Base-by-base conservation (phyloP, 306 rosid genomes). In the Trifolium fragiferum region DNA sequence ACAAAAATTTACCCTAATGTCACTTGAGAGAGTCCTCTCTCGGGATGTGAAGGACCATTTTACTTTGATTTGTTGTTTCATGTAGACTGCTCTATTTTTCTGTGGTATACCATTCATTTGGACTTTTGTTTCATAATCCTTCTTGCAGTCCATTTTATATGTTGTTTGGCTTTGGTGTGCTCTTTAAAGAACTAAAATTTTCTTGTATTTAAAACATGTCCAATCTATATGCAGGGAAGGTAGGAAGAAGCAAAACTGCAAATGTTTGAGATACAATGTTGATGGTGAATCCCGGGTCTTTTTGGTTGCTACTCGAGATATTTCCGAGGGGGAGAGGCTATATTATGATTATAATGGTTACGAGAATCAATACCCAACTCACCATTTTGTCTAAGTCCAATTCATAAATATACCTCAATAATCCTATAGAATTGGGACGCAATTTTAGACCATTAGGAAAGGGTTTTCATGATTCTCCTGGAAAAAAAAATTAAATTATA, bases 291-390 rank as follows among this genome's bases (percentile, higher is more conserved):
- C 85, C 78, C 84, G 91, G 78, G 97, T 92, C 82, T 60, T 92
- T 72, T 84, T 89, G 89, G 89, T 92, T 76, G 96, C 97, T 64
- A 86, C 89, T 78, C 93, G 90, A 27, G 97, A 92, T 86, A 88
- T 92, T 84, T 73, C 82, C 21, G 75, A 84, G 77, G 96, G 97
- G 19, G 97, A 92, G 85, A 89, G 97, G 85, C 90, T 92, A 63
- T 92, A 92, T 77, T 92, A 92, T 71, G 93, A 92, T 79, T 92
- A 92, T 77, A 92, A 92, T 37, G 93, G 97, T 83, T 78, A 88
- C 77, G 97, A 88, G 89, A 83, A 89, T 75, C 87, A 83, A 81
- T 92, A 92, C 75, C 96, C 87, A n/a, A 84, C 87, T 67, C 87
- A 92, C 15, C 83, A 92, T 89, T 92, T 92, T 84, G 82, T 92